Evolutionary conservation across 2,329 filamentous ascomycete species (phyloP), one percentile per base, ranked within the genome.

Genomic region (Diaporthe longicolla): DNA sequence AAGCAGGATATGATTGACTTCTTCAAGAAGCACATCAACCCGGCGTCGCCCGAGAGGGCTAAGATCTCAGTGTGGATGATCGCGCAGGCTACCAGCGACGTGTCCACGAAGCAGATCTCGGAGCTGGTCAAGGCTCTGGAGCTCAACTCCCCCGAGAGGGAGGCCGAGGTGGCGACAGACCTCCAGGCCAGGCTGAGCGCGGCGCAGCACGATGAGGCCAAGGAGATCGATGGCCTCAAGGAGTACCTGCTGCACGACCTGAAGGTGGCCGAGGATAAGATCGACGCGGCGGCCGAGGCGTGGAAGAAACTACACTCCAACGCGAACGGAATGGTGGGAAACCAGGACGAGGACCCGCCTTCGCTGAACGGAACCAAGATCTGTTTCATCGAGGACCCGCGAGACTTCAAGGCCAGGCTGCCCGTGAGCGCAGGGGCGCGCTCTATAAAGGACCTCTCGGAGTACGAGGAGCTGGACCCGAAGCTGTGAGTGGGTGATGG

Each of bases 41-140:
- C 95, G 0, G 84, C 87, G 1, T 98, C 96, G 4, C 83, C 88
- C 0, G 86, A 85, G 0, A 91, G 97, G 65, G 92, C 95, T n/a
- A 98, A 98, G 81, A 84, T 97, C 9, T 92, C 94, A 0, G 91
- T 98, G 21, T 93, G 98, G 80, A 87, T 98, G 32, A 89, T 93
- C 72, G 96, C 96, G 0, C 94, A 96, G 80, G 88, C 89, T 3
- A 84, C 85, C 69, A 86, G 88, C 37, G 85, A 86, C 35, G 83
- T 83, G 66, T 83, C 79, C 21, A 81, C 79, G 50, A 81, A 83
- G 72, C 85, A 88, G 80, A 82, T 86, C 52, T 79, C 81, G 40
- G 83, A 85, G 2, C 80, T 85, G 43, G 79, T 85, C 75, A 80
- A 81, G 72, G 79, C 82, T 0, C 78, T 84, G 10, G 80, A 79